These are phyloP conservation scores for Ensete glaucum DNA, from an alignment of 176 grass and related monocot genomes.

Conservation along the genomic window DNA sequence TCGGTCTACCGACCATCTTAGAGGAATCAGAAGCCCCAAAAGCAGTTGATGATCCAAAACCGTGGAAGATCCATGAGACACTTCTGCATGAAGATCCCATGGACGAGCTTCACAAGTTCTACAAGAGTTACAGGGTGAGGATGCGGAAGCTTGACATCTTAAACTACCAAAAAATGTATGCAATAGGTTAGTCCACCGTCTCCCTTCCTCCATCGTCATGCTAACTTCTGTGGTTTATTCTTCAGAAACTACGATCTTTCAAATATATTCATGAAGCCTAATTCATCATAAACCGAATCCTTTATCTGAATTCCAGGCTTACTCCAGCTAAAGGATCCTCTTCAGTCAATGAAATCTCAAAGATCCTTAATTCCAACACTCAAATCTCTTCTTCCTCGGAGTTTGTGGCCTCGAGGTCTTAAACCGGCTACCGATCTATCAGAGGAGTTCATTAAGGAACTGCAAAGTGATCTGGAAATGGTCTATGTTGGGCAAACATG, in stretches of 20 bases:
- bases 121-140: conserved; percentile 84
- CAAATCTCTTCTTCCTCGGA: conserved; percentile 62
- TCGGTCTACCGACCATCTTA: conserved; percentile 64
- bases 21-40: conserved; percentile 86
- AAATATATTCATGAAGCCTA: too few relatives aligned
- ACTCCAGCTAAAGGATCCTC: conserved; percentile 56
- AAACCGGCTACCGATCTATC: conserved; percentile 40
- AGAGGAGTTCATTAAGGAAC: conserved; percentile 58
- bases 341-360: conserved; percentile 35
- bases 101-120: conserved; percentile 95
- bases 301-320: conserved; percentile 33
- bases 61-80: conserved; percentile 72
- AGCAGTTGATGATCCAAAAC: conserved; percentile 66
- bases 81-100: conserved; percentile 66
- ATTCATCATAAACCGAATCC: too few relatives aligned
- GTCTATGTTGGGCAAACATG: conserved; percentile 89
- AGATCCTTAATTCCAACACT: conserved; percentile 54
- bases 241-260: too few relatives aligned
- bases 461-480: conserved; percentile 62
- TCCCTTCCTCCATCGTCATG: not conserved
- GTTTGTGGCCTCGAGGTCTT: conserved; percentile 30
- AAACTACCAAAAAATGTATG: conserved; percentile 95
- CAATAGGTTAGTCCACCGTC: conserved; percentile 51
- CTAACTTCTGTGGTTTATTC: not conserved
- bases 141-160: conserved; percentile 94